Evolutionary conservation across 2,329 filamentous ascomycete genomes (phyloP).

Genomic region (Aspergillus uvarum): DNA sequence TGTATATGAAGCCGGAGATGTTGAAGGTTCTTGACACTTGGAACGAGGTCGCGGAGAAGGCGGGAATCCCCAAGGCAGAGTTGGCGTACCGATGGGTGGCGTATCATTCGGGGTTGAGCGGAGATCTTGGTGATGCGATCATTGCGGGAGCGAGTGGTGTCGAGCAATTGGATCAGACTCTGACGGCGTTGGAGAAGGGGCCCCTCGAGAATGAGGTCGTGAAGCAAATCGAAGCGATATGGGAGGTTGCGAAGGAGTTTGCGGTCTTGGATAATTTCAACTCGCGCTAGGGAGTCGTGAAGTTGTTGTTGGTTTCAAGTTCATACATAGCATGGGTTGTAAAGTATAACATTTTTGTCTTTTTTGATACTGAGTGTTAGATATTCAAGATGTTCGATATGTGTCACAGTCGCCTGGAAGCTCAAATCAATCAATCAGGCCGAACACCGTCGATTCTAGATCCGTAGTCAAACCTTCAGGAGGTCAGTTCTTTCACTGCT

Average conservation of each 20-base stretch:
- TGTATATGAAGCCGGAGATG: conserved; percentile 24
- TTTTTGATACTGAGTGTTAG: no score
- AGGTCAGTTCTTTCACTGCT: not conserved
- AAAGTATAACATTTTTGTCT: no score
- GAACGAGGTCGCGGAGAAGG: conserved; percentile 28
- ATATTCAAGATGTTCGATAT: no score
- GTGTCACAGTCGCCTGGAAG: no score
- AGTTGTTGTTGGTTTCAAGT: no score
- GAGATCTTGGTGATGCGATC: conserved; percentile 30
- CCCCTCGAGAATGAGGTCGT: not conserved
- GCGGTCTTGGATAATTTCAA: conserved; percentile 4
- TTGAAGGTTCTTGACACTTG: conserved; percentile 28
- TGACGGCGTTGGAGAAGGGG: not conserved
- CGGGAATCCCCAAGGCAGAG: conserved; percentile 29
- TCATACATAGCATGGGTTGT: no score
- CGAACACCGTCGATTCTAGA: no score
- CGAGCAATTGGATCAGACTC: not conserved
- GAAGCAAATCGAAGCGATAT: not conserved
- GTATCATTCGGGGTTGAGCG: conserved; percentile 28
- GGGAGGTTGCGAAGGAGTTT: not conserved
- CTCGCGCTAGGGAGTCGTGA: no score
- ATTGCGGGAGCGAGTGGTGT: conserved; percentile 26
- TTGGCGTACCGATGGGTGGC: conserved; percentile 37
- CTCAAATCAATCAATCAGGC: no score
- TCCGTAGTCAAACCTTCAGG: no score